Percentiles rank a stretch among this genome's conserved stretches.
These are phyloP conservation scores for Colletotrichum sp. DNA, from an alignment of 2,329 filamentous ascomycete genomes.

Conservation along the genomic window DNA sequence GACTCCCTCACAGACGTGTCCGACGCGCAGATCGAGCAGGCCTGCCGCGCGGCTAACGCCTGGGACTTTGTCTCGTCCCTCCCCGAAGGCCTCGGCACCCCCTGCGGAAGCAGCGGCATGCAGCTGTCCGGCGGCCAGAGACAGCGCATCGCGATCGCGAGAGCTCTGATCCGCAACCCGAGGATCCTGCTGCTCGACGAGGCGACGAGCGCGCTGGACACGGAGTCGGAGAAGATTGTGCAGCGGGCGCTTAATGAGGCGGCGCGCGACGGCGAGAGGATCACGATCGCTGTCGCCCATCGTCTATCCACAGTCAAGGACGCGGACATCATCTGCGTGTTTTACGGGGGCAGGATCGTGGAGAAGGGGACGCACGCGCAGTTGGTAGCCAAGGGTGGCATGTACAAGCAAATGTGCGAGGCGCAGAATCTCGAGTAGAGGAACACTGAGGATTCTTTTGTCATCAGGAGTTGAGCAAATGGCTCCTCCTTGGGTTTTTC, in stretches of 20 bases:
- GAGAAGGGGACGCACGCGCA: slow-evolving; percentile 68
- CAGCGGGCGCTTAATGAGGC: slow-evolving; percentile 61
- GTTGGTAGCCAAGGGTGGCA: slow-evolving; percentile 51
- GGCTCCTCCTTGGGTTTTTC: not conserved
- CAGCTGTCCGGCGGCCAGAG: slow-evolving; percentile 76
- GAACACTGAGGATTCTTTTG: not conserved
- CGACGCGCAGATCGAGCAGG: slow-evolving; percentile 42
- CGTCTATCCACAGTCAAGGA: slow-evolving; percentile 61
- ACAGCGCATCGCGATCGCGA: slow-evolving; percentile 75
- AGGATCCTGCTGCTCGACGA: slow-evolving; percentile 75
- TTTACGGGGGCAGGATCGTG: slow-evolving; percentile 60
- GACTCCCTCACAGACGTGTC: slow-evolving; percentile 25
- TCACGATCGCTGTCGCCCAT: slow-evolving; percentile 72
- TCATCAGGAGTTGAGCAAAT: not conserved
- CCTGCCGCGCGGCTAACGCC: slow-evolving; percentile 53
- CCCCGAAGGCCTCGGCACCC: slow-evolving; percentile 60
- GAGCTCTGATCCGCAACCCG: slow-evolving; percentile 71
- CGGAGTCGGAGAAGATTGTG: slow-evolving; percentile 69
- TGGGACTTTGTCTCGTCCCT: slow-evolving; percentile 47
- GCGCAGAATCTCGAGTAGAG: slow-evolving; percentile 43
- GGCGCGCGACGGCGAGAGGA: slow-evolving; percentile 35
- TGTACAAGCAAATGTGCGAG: slow-evolving; percentile 60
- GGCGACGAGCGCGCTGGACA: slow-evolving; percentile 70
- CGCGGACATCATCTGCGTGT: slow-evolving; percentile 66
- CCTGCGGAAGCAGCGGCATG: slow-evolving; percentile 70